Base-by-base conservation (phyloP, 2,329 filamentous ascomycete species). In the Neopestalotiopsis sp. region DNA sequence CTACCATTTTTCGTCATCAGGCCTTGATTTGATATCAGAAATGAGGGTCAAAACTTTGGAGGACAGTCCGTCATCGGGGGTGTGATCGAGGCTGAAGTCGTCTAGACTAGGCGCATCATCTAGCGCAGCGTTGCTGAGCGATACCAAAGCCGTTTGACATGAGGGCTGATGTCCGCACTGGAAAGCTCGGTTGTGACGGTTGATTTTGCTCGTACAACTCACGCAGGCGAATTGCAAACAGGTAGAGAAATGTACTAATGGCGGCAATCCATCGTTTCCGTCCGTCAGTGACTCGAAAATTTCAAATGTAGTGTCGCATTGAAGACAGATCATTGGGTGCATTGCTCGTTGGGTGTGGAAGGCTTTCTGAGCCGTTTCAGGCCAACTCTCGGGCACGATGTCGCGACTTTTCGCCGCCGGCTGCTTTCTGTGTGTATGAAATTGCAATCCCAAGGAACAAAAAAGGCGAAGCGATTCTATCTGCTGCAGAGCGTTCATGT, bases 401-500 rank as follows among this genome's bases (percentile, higher is more conserved):
- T 49, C 14, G 14, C 14, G 5, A 7, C 42, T 6, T 49, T 7
- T n/a, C 42, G 42, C 14, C 3, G 14, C 42, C 2, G 13, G 42
- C 42, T n/a, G 42, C 42, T 13, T n/a, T 13, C n/a, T 13, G 7
- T 49, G 42, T n/a, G 42, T 7, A 14, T n/a, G 42, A n/a, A 49
- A 49, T 13, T 49, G 42, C 9, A 49, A n/a, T n/a, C 42, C 42
- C 10, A 49, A n/a, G n/a, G 42, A 14, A 49, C 42, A 49, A 49
- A 49, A 49, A 3, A 49, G 42, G 42, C 42, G 42, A 6, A 49
- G 42, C 3, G 42, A 49, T n/a, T 49, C 82, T 38, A 87, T 84
- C 57, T 80, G 77, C 68, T 84, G 81, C 1, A 87, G 70, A 1
- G 82, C 80, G 58, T 84, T 86, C 10, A 81, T 75, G 61, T 80